Evolutionary conservation across 768 basidiomycete genomes (phyloP).

Genomic region (Suillus fuscotomentosus): DNA sequence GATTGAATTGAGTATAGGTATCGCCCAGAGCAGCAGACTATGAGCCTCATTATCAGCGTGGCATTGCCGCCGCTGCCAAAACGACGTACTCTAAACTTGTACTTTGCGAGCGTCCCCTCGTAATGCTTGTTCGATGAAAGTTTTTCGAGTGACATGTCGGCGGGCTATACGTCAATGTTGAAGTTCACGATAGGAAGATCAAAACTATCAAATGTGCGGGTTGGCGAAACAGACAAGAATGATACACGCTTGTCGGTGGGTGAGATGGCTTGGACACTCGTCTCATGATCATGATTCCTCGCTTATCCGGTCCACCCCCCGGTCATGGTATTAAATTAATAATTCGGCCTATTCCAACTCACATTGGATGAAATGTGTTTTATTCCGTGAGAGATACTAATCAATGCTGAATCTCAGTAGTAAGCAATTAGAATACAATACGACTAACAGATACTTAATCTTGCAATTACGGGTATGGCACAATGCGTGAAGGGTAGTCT

Average conservation of each 20-base stretch:
- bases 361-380: not conserved
- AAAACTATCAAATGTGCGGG: not conserved
- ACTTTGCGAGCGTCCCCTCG: slow-evolving; percentile 80
- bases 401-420: not conserved
- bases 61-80: not conserved
- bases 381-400: slow-evolving; percentile 1
- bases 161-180: slow-evolving; percentile 15
- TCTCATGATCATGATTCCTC: not conserved
- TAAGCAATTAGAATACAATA: slow-evolving; percentile 1
- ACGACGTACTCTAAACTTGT: slow-evolving; percentile 70
- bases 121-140: slow-evolving; percentile 78
- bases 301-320: slow-evolving; percentile 1
- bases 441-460: not conserved
- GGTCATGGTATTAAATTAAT: not conserved
- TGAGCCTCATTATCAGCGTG: not conserved
- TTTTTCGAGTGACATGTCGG: slow-evolving; percentile 48
- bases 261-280: not conserved
- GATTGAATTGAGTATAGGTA: slow-evolving; percentile 75
- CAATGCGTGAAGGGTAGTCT: not conserved
- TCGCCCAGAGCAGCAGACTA: slow-evolving; percentile 74
- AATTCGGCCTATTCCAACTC: not conserved
- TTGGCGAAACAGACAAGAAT: slow-evolving; percentile 1
- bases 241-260: not conserved
- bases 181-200: slow-evolving; percentile 1
- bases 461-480: not conserved